Conservation (phyloP, 2,329 filamentous ascomycete species). For the Incumbomyces lentus region DNA sequence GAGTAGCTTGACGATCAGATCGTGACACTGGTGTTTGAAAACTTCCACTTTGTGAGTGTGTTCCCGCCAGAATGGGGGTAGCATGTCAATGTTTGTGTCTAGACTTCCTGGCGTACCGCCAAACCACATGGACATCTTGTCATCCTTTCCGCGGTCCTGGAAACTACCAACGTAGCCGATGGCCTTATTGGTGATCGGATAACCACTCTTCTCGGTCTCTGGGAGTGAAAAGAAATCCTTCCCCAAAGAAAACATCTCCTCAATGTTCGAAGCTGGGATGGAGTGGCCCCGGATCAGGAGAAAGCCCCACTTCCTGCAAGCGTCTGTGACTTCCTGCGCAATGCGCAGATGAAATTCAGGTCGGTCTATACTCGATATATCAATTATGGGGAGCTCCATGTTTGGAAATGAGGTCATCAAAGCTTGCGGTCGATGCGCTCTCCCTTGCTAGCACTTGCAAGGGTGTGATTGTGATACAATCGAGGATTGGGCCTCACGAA, state of each 20-base stretch:
- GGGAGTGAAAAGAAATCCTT: slow-evolving; percentile 60
- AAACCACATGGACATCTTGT: slow-evolving; percentile 21
- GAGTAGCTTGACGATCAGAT: slow-evolving; percentile 16
- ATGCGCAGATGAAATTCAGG: too few relatives aligned
- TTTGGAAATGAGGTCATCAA: too few relatives aligned
- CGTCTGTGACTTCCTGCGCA: too few relatives aligned
- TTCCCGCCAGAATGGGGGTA: slow-evolving; percentile 19
- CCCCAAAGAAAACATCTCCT: slow-evolving; percentile 55
- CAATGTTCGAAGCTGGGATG: slow-evolving; percentile 49
- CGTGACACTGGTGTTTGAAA: slow-evolving; percentile 19
- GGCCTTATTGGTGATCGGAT: slow-evolving; percentile 16
- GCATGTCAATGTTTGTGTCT: slow-evolving; percentile 5
- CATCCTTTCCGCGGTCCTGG: slow-evolving; percentile 17
- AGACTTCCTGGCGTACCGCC: slow-evolving; percentile 14
- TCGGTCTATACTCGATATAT: too few relatives aligned
- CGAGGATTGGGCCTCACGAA: too few relatives aligned
- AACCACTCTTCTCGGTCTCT: slow-evolving; percentile 44
- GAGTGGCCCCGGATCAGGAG: slow-evolving; percentile 43
- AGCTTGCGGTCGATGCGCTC: too few relatives aligned
- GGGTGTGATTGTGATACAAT: too few relatives aligned
- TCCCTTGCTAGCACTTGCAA: too few relatives aligned
- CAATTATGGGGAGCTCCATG: too few relatives aligned
- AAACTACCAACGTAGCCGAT: slow-evolving; percentile 17
- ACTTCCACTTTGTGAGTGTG: slow-evolving; percentile 14
- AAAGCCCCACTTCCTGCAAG: too few relatives aligned